phyloP scores from a whole-genome alignment of 768 basidiomycete genomes.

The Termitomyces sp. region DNA sequence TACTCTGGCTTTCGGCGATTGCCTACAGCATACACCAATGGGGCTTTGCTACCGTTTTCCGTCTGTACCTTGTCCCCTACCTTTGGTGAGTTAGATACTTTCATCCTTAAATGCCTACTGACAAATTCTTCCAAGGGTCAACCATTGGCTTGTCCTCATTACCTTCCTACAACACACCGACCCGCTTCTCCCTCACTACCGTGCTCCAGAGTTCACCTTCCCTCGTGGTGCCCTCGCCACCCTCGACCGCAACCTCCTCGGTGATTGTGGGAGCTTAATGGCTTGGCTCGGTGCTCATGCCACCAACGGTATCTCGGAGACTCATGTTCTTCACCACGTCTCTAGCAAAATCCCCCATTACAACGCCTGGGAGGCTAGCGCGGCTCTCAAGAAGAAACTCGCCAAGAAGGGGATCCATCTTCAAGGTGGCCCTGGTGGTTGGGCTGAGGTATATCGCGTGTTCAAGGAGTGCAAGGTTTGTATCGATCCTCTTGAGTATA shows the following conservation, averaged over 20 bases:
- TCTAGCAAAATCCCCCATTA: conserved; percentile 97
- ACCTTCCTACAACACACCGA: conserved; percentile 99
- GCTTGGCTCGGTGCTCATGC: conserved; percentile 83
- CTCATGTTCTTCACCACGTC: conserved; percentile 90
- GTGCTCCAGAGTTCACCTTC: conserved; percentile 86
- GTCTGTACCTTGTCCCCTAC: conserved; percentile 85
- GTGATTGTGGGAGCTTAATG: conserved; percentile 74
- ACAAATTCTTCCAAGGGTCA: conserved; percentile 49
- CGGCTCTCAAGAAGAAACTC: conserved; percentile 77
- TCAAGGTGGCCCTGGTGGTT: conserved; percentile 72
- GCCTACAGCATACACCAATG: conserved; percentile 51
- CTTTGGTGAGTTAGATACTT: conserved; percentile 52
- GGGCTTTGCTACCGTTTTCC: conserved; percentile 72
- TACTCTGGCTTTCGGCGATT: conserved; percentile 66
- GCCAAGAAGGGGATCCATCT: conserved; percentile 59
- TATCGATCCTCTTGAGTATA: not conserved
- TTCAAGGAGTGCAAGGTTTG: conserved; percentile 72
- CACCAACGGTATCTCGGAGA: conserved; percentile 93
- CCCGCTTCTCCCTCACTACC: conserved; percentile 92
- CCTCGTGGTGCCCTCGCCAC: conserved; percentile 91
- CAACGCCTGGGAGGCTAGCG: conserved; percentile 88
- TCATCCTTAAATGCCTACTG: not conserved
- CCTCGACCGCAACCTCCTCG: conserved; percentile 79
- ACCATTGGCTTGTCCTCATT: conserved; percentile 95
- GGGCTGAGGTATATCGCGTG: conserved; percentile 78